Evolutionary conservation across 371 early-diverging fungal species (phyloP), one percentile per base, ranked within the genome.

Genomic region (Lichtheimia corymbifera): DNA sequence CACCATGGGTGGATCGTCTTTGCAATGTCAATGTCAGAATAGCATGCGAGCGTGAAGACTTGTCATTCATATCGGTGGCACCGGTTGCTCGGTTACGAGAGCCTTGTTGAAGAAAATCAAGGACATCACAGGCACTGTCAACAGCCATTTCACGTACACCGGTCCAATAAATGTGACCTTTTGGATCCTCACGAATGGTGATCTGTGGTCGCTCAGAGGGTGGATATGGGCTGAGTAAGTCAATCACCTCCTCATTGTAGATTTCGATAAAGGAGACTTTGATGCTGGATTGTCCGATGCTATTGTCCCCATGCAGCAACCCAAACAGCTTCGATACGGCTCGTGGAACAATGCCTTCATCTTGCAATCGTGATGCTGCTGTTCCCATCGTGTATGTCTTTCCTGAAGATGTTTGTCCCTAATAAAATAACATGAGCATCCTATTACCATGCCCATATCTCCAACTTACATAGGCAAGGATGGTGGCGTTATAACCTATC

Each of bases 331-430:
- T 73, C 24, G 79, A 67, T 69, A 97, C 86, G 11, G 97, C 92
- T 25, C 96, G 86, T 41, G 97, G 96, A 50, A 98, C 91, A 53
- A 97, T 91, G 35, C 97, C 97, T 67, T 22, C 77, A 35, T 54
- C 7, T 40, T 43, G 13, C 4, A 45, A 56, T 7, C 13, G 9
- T 44, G n/a, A 53, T 91, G 88, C 15, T 85, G 82, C 90, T 25
- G 95, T 94, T 54, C 96, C 95, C 98, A 99, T 99, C 13, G 99
- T 99, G 67, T 93, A 96, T 4, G 99, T 99, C 82, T 99, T 99
- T 45, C 99, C 99, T 24, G 93, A 92, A 4, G 95, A 94, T 11
- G 95, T 95, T 82, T 98, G 95, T 15, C 92, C 81, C 81, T 81
- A 59, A 47, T 62, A 50, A 44, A 55, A 22, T 9, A 49, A 14